Conservation (phyloP, 371 early-diverging fungal genomes). For the Rhizopus stolonifer region DNA sequence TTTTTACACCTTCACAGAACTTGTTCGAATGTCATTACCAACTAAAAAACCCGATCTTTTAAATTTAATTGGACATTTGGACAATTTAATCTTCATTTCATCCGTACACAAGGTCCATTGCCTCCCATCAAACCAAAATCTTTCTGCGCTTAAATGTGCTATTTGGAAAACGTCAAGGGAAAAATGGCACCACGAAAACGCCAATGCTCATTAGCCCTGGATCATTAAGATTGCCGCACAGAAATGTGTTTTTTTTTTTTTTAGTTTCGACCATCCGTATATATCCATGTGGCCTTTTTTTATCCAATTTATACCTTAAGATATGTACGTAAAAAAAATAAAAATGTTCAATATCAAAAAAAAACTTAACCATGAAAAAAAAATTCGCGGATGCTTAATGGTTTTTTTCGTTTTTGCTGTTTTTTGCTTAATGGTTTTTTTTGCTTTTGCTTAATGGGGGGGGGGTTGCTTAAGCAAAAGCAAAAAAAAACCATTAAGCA, state of each 20-base stretch:
- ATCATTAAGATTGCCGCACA: slow-evolving; percentile 3
- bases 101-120: slow-evolving; percentile 8
- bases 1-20: slow-evolving; percentile 8
- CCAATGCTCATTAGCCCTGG: slow-evolving; percentile 5
- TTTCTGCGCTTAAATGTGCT: slow-evolving; percentile 6
- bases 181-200: slow-evolving; percentile 10
- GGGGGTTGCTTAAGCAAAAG: neutral
- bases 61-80: slow-evolving; percentile 11
- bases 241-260: slow-evolving; percentile 7
- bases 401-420: slow-evolving; percentile 3
- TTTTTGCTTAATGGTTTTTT: slow-evolving; percentile 5
- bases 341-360: too few relatives aligned
- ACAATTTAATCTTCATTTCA: slow-evolving; percentile 5
- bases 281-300: slow-evolving; percentile 7
- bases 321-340: slow-evolving; percentile 8
- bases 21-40: neutral
- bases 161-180: slow-evolving; percentile 10
- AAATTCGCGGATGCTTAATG: slow-evolving; percentile 8
- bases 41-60: slow-evolving; percentile 11
- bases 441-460: neutral
- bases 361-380: slow-evolving; percentile 1
- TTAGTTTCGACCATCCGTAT: slow-evolving; percentile 9
- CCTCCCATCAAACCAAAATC: slow-evolving; percentile 1
- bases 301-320: slow-evolving; percentile 7
- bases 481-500: neutral